Conservation (phyloP, 2,329 filamentous ascomycete genomes). For the Penicillium paneum region DNA sequence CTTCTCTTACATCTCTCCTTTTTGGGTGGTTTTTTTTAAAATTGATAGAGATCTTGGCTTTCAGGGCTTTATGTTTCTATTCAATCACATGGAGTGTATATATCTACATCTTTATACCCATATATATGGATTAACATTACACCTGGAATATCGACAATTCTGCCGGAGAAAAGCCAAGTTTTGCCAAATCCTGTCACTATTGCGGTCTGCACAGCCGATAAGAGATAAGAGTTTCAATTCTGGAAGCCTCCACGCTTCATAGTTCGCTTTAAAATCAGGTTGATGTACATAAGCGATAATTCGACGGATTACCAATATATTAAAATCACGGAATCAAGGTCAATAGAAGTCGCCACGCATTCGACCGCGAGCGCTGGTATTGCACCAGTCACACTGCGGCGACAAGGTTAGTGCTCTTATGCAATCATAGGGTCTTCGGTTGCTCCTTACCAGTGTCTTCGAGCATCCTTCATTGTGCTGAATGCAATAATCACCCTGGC, state of each 20-base stretch:
- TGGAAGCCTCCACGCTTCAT: conserved; percentile 18
- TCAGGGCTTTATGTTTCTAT: neutral
- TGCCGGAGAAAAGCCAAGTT: neutral
- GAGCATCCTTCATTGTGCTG: conserved; percentile 80
- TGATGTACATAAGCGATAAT: neutral
- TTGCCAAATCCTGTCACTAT: neutral
- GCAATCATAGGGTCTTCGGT: neutral
- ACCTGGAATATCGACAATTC: neutral
- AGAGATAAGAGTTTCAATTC: conserved; percentile 7
- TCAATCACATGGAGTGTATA: neutral
- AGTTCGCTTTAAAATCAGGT: conserved; percentile 5
- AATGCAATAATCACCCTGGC: conserved; percentile 76
- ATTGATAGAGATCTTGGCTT: neutral
- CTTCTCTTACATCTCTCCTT: neutral
- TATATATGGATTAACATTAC: neutral
- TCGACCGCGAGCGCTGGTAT: conserved; percentile 37
- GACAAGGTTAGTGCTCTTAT: neutral
- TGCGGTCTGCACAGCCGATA: neutral
- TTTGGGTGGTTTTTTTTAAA: neutral
- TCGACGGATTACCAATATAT: neutral
- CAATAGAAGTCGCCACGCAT: conserved; percentile 30
- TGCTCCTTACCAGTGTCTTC: conserved; percentile 48
- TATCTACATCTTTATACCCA: neutral
- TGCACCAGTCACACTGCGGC: conserved; percentile 44
- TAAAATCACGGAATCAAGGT: neutral